Evolutionary conservation across 768 basidiomycete genomes (phyloP), one percentile per base, ranked within the genome.

Genomic region (Leccinum olivaceopallidum): DNA sequence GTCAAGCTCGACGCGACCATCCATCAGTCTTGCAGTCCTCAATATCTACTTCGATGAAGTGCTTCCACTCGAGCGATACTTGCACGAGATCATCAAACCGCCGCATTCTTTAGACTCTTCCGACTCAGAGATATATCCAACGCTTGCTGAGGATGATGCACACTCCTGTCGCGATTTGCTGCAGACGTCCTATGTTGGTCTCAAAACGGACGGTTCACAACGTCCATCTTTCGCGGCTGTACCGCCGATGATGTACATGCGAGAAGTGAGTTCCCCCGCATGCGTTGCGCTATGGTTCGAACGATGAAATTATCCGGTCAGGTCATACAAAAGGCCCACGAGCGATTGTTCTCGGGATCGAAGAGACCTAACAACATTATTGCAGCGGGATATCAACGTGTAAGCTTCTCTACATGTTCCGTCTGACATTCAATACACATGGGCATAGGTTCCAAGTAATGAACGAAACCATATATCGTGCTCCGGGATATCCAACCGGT

Each of bases 311-410:
- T 20, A 6, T 28, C 22, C 37, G 42, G 32, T 50, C 52, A 91
- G 89, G 70, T 89, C 18, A 79, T 90, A 53, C 83, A 88, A 58
- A 78, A 77, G 60, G 85, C 83, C 5, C 87, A 89, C 65, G 80
- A 80, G 57, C 78, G 75, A 39, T 70, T 90, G 8, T 81, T 90
- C 53, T 70, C 69, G 6, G 64, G 66, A 22, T 64, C 71, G 52
- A 77, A 69, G 39, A 76, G 75, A 34, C 71, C 79, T 16, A 75
- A 77, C 2, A 88, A 91, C 65, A 77, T 92, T 2, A 81, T 93
- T 32, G 86, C 86, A 0, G 63, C 78, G 13, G 91, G 91, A 3
- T 92, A 90, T 70, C 77, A 82, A 32, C 73, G 81, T 56, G 89
- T 86, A 65, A 60, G 81, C 69, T 56, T 2, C 16, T 44, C 20